Conservation (phyloP, 2,329 filamentous ascomycete genomes). For the Penicillium sp. region DNA sequence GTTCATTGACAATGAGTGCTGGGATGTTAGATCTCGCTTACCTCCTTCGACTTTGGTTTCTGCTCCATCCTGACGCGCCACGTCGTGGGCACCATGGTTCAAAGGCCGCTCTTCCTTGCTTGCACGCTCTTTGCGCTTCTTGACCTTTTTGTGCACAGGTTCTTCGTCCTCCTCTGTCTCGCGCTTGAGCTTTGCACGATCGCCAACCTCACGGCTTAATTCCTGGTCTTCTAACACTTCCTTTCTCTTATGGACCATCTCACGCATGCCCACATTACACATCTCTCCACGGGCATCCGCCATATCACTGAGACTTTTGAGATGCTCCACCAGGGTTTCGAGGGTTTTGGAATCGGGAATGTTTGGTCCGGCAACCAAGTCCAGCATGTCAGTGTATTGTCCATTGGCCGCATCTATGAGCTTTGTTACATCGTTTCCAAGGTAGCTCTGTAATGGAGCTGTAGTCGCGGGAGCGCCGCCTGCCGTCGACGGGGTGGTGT, state of each 20-base stretch:
- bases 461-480: slow-evolving; percentile 50
- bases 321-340: slow-evolving; percentile 56
- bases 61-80: slow-evolving; percentile 67
- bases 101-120: slow-evolving; percentile 64
- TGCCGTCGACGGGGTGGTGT: slow-evolving; percentile 65
- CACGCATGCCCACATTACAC: slow-evolving; percentile 64
- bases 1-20: slow-evolving; percentile 1
- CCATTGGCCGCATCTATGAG: slow-evolving; percentile 53
- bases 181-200: slow-evolving; percentile 52
- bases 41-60: slow-evolving; percentile 62
- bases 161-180: slow-evolving; percentile 52
- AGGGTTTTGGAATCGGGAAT: slow-evolving; percentile 54
- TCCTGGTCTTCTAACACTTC: slow-evolving; percentile 58
- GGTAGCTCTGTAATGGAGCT: slow-evolving; percentile 53
- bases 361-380: slow-evolving; percentile 55
- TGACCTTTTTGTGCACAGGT: slow-evolving; percentile 67
- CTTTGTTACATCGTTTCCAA: slow-evolving; percentile 57
- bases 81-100: slow-evolving; percentile 65
- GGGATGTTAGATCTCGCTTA: slow-evolving; percentile 28
- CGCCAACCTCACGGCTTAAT: slow-evolving; percentile 53
- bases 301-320: slow-evolving; percentile 61
- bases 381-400: slow-evolving; percentile 63
- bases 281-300: slow-evolving; percentile 62
- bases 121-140: slow-evolving; percentile 76
- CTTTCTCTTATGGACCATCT: slow-evolving; percentile 62